Evolutionary conservation across 768 basidiomycete genomes (phyloP), one percentile per base, ranked within the genome.

Genomic region (Psilocybe azurescens): DNA sequence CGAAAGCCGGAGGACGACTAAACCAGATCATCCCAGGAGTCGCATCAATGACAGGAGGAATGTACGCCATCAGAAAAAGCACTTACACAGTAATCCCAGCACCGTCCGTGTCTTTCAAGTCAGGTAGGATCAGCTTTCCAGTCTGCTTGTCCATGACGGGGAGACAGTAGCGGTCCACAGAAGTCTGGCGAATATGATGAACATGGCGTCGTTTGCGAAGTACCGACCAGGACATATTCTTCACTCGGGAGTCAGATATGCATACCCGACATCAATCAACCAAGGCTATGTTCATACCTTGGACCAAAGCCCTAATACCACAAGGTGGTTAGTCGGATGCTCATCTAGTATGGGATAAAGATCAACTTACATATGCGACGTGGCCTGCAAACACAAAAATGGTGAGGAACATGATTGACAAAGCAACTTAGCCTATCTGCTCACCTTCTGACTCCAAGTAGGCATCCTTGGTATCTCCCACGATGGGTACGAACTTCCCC

Each of bases 191-290:
- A 39, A 33, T 11, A 56, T 39, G 36, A 56, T 56, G 36, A 56
- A 39, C 18, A 56, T 7, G 38, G 54, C 54, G 30, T 56, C 54
- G 24, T 56, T 56, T 32, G 54, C 54, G 18, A 38, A 56, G 28
- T 56, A 56, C 14, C 54, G 54, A 56, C 54, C 54, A n/a, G 54
- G 54, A 24, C 54, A 56, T 56, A 56, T 56, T 24, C 54, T 56
- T 28, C 29, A 20, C 5, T 4, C 18, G 4, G 14, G 14, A 9
- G 28, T 33, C 28, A 39, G 30, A 20, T 11, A 3, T 36, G n/a
- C n/a, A n/a, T n/a, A n/a, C n/a, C n/a, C n/a, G n/a, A n/a, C 14
- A 5, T 36, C 10, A 18, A 39, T 36, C 36, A 7, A 18, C 6
- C 5, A 38, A 5, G 13, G n/a, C n/a, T n/a, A 38, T 38, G 13